Evolutionary conservation across 108 stramenopile genomes (phyloP), one percentile per base, ranked within the genome.

Genomic region (Asterionellopsis glacialis): DNA sequence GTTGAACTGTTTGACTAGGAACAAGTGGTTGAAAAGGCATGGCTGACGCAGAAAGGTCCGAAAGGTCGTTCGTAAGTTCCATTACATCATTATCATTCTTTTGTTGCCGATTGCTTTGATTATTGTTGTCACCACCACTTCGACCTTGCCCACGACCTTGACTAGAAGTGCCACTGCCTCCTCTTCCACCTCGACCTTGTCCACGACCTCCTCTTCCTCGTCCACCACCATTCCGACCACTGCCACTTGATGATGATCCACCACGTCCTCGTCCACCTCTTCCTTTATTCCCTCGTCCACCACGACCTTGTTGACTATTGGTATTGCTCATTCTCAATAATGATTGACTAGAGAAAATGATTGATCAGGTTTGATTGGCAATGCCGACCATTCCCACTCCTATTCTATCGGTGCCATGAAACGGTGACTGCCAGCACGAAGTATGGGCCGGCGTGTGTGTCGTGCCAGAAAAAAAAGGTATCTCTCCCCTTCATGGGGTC

Each of bases 171-270:
- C 22, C 50, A 51, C 40, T 27, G 5, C 21, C 19, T 21, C 23
- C 49, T 5, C 50, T 2, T 39, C 38, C 19, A 51, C 18, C 61
- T 39, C 33, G 13, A 26, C 50, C 19, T 24, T 16, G 41, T 53
- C 59, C 51, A 41, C 68, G n/a, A 55, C 60, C 47, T 57, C 68
- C 61, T 43, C 61, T 51, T 41, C 68, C 16, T 23, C 61, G 24
- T 54, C 68, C 51, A 24, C 68, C 41, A 18, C 57, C 51, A 22
- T 24, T 11, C 60, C 21, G 47, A 48, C 16, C 21, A 21, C 21
- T 16, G 21, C 21, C 9, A 48, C 9, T 13, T 13, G 43, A 44
- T 44, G 43, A 44, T 13, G 43, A 44, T 44, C 43, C 11, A 13
- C 11, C 11, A 44, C 11, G 43, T 13, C 14, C 12, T 13, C 14